Evolutionary conservation across 345 rosid species (phyloP), one percentile per base, ranked within the genome.

Genomic region (Eucalyptus shirleyi): DNA sequence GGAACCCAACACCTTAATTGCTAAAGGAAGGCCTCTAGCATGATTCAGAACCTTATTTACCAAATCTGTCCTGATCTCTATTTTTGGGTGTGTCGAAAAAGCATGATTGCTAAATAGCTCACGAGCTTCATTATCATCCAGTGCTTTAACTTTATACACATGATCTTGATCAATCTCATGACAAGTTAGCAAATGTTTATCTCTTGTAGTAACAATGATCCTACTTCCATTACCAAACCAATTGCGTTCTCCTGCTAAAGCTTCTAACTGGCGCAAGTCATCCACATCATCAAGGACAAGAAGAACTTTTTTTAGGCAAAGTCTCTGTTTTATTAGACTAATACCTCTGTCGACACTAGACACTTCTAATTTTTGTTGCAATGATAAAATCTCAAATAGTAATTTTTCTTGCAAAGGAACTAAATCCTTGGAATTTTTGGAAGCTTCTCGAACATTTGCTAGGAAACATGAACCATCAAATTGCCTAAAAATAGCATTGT

Each of bases 101-200:
- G 37, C 77, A n/a, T n/a, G 6, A 4, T 65, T 65, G 3, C 19
- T n/a, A 7, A 65, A 10, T 5, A 65, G 0, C 77, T 65, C 0
- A 4, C 2, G 5, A 15, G 77, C 77, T n/a, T 65, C 77, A 4
- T 9, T 2, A 3, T 65, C 0, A 65, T 2, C 0, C 2, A 65
- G 3, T n/a, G 3, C 6, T n/a, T 3, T 4, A n/a, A 65, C 77
- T 65, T 65, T 3, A n/a, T 15, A n/a, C 1, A 65, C 77, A 65
- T 1, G 11, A 59, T 2, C 65, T 26, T 55, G 28, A 21, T 44
- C 3, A 44, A 44, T 44, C 45, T 8, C 45, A 8, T 44, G 45
- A 44, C 45, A 8, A 8, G 9, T 44, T 44, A 44, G 45, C 45
- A 44, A 44, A 44, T 44, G 45, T 44, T 8, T 44, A 44, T 44